Evolutionary conservation across 768 basidiomycete species (phyloP), one percentile per base, ranked within the genome.

Genomic region (Sarcodon sp.): DNA sequence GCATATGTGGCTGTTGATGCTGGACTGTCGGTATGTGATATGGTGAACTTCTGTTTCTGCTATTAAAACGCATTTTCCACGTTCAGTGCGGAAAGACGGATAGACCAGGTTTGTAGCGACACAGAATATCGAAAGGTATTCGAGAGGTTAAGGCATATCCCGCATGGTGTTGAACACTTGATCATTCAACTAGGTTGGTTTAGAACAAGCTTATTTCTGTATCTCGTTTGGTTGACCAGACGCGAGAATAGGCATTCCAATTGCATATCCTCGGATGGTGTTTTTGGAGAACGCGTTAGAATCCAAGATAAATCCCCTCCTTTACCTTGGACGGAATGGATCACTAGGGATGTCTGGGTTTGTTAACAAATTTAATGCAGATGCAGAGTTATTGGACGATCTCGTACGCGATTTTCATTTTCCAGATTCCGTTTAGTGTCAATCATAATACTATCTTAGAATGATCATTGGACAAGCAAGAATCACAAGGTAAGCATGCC

Each of bases 331-430:
- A 7, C 75, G 77, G 59, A 66, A 68, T 38, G 85, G 86, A 7
- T 68, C 75, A 0, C 51, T 86, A 45, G 84, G 84, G 15, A 60
- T 90, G 38, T 75, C 76, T 32, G 83, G 87, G 10, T 86, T 93
- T 55, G 80, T 88, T 33, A 90, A 93, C 60, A 86, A 87, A 60
- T 92, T 91, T 64, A 91, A 92, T 62, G 76, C 76, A n/a, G 87
- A 88, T 39, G 87, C 92, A 0, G 96, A 98, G 64, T 66, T 99
- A 31, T 72, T 97, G 48, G 94, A 98, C 64, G 94, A 99, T 66
- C 68, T 93, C 64, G 86, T 84, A 52, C 33, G 72, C 57, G 7
- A 44, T 46, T 5, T 49, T 47, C 4, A 4, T 50, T 33, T 46
- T 47, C 9, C 39, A 4, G 2, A 11, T 38, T 7, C 27, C 13